phyloP scores from a whole-genome alignment of 768 basidiomycete genomes.

The Phlegmacium glaucopus region DNA sequence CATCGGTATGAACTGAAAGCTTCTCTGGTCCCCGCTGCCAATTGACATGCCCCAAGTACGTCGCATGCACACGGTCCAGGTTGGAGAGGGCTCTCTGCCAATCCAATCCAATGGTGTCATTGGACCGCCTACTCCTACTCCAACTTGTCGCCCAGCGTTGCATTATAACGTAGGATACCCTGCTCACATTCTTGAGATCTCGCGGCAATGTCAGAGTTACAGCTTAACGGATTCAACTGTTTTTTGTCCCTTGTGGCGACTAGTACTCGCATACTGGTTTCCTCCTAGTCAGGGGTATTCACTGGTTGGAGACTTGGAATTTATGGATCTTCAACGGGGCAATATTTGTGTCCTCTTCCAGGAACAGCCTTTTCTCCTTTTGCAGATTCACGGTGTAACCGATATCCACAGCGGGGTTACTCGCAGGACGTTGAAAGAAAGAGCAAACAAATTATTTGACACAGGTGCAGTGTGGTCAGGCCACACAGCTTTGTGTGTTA shows the following conservation, averaged over 20 bases:
- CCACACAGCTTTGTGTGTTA: constrained; percentile 11
- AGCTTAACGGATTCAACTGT: background rate
- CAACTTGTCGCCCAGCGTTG: background rate
- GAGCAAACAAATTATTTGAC: constrained; percentile 10
- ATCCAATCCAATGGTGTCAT: background rate
- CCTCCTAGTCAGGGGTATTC: constrained; percentile 10
- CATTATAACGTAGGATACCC: constrained; percentile 4
- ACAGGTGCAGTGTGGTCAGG: constrained; percentile 11
- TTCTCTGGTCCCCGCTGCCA: background rate
- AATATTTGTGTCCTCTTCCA: constrained; percentile 2
- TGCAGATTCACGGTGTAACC: constrained; percentile 7
- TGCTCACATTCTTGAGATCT: constrained; percentile 8
- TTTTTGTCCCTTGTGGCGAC: constrained; percentile 13
- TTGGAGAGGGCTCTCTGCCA: background rate
- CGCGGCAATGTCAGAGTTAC: background rate
- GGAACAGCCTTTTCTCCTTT: constrained; percentile 9
- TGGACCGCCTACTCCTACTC: background rate
- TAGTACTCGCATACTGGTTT: constrained; percentile 17
- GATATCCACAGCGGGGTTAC: background rate
- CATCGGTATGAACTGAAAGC: background rate
- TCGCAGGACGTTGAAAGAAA: constrained; percentile 1
- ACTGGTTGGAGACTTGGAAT: constrained; percentile 9
- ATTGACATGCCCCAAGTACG: background rate
- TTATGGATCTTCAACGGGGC: constrained; percentile 1
- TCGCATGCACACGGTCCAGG: background rate